These are phyloP conservation scores for Pseudopithomyces chartarum DNA, from an alignment of 2,329 filamentous ascomycete species.

Conservation along the genomic window DNA sequence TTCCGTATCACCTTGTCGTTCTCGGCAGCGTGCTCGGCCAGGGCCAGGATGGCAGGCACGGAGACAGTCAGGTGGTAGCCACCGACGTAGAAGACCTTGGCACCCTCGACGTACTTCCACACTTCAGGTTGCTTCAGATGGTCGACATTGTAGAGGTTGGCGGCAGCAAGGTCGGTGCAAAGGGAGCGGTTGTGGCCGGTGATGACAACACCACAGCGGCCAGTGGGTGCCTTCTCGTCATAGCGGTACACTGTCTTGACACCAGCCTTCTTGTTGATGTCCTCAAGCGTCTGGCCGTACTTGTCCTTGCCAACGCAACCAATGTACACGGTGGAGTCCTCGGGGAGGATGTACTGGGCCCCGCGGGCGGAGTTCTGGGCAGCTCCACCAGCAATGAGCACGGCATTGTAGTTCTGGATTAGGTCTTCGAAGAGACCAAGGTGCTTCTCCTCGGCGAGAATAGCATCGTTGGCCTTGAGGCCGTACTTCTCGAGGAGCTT, in stretches of 20 bases:
- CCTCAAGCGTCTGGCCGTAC: conserved; percentile 85
- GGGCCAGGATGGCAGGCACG: conserved; percentile 84
- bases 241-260: conserved; percentile 94
- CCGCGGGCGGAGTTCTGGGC: conserved; percentile 97
- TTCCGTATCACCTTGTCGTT: conserved; percentile 75
- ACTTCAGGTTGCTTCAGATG: conserved; percentile 90
- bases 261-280: conserved; percentile 85
- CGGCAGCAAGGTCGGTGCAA: conserved; percentile 92
- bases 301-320: conserved; percentile 95
- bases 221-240: conserved; percentile 81
- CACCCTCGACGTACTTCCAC: conserved; percentile 89
- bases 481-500: conserved; percentile 89
- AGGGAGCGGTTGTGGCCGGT: conserved; percentile 95
- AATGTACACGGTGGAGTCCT: conserved; percentile 89
- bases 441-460: conserved; percentile 93
- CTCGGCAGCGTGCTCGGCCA: conserved; percentile 85
- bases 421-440: conserved; percentile 90
- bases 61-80: conserved; percentile 98
- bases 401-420: conserved; percentile 87
- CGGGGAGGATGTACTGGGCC: conserved; percentile 89
- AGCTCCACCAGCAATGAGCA: conserved; percentile 93
- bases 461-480: conserved; percentile 95
- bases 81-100: conserved; percentile 88
- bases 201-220: conserved; percentile 94
- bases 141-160: conserved; percentile 95